These are phyloP conservation scores for Claviceps sp. DNA, from an alignment of 2,329 filamentous ascomycete genomes.

Conservation along the genomic window DNA sequence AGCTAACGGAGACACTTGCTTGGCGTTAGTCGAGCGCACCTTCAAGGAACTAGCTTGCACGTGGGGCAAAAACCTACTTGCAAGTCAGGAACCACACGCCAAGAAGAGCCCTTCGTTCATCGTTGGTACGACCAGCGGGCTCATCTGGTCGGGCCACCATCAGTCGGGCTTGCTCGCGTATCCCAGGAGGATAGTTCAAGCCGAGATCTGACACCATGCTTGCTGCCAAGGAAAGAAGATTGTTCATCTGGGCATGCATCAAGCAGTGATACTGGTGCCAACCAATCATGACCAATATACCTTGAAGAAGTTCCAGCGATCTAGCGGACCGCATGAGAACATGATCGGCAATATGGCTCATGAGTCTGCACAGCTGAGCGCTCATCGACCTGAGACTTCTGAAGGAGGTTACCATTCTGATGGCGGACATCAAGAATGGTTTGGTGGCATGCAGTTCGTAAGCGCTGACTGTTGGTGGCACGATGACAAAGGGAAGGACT, in stretches of 20 bases:
- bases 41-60: not conserved
- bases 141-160: conserved; percentile 27
- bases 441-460: conserved; percentile 23
- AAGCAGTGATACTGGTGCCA: conserved; percentile 44
- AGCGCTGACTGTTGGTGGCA: conserved; percentile 24
- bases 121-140: conserved; percentile 29
- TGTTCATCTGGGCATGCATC: conserved; percentile 37
- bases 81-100: conserved; percentile 43
- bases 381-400: conserved; percentile 33
- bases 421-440: conserved; percentile 36
- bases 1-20: conserved; percentile 26
- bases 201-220: conserved; percentile 34
- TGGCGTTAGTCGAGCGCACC: not conserved
- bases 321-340: conserved; percentile 36
- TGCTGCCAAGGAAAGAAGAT: conserved; percentile 33
- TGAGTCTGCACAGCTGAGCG: conserved; percentile 34
- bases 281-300: conserved; percentile 33
- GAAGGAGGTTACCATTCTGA: conserved; percentile 36
- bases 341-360: conserved; percentile 31
- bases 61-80: conserved; percentile 24
- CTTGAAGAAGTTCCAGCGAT: conserved; percentile 35
- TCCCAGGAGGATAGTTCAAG: conserved; percentile 26
- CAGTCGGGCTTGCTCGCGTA: conserved; percentile 28
- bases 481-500: conserved; percentile 33
- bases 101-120: conserved; percentile 37